Evolutionary conservation across 768 basidiomycete species (phyloP).

Genomic region (Suillus tomentosus): DNA sequence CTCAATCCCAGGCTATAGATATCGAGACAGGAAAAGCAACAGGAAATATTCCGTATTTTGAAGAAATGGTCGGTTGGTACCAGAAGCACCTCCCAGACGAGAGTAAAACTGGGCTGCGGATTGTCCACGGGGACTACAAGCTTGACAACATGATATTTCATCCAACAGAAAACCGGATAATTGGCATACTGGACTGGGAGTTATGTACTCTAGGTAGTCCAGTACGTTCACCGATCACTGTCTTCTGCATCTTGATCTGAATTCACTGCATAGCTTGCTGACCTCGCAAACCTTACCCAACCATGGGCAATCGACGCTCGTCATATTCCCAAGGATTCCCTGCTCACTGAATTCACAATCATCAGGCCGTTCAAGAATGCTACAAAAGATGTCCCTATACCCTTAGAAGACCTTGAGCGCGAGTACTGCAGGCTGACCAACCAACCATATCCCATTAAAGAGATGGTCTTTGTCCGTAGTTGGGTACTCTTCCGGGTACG

Average conservation of each 20-base stretch:
- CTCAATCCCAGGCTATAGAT: slow-evolving; percentile 71
- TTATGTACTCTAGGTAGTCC: slow-evolving; percentile 93
- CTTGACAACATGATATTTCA: slow-evolving; percentile 98
- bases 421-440: slow-evolving; percentile 74
- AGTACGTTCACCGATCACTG: slow-evolving; percentile 43
- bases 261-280: slow-evolving; percentile 61
- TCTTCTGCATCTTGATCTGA: not conserved
- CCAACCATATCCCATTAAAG: slow-evolving; percentile 72
- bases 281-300: slow-evolving; percentile 87
- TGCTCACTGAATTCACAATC: slow-evolving; percentile 21
- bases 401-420: slow-evolving; percentile 72
- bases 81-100: slow-evolving; percentile 74
- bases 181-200: slow-evolving; percentile 98
- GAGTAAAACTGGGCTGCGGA: slow-evolving; percentile 68
- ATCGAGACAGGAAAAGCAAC: slow-evolving; percentile 57
- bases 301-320: slow-evolving; percentile 69
- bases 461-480: slow-evolving; percentile 79
- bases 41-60: slow-evolving; percentile 76
- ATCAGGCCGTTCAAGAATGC: slow-evolving; percentile 68
- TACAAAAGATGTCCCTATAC: slow-evolving; percentile 56
- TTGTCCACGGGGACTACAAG: slow-evolving; percentile 98
- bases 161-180: slow-evolving; percentile 85
- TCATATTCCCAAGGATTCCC: slow-evolving; percentile 34
- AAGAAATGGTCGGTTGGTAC: slow-evolving; percentile 80
- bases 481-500: slow-evolving; percentile 85